Evolutionary conservation across 345 rosid genomes (phyloP), one percentile per base, ranked within the genome.

Genomic region (Hibiscus mutabilis): DNA sequence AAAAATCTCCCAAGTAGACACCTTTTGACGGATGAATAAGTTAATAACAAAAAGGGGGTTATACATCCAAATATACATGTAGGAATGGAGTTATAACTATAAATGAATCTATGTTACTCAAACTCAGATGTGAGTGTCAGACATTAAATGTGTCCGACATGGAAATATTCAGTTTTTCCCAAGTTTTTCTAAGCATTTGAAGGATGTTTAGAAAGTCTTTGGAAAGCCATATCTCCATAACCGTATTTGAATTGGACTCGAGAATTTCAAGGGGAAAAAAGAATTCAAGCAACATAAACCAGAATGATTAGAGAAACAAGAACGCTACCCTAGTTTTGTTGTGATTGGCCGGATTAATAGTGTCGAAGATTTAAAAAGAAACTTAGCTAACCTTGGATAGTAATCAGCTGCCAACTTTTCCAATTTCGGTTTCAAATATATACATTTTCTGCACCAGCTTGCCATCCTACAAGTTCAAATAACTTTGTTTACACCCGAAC

Each of bases 391-490:
- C 99, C 97, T 86, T 73, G 85, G 90, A 74, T 86, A 73, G 82
- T 86, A 91, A 69, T 95, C 95, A 75, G 92, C 93, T 51, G 99
- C 97, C 69, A 95, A 82, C 84, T 86, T 95, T 80, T 90, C 91
- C 86, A 91, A 79, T 75, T 91, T 87, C 0, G 99, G 99, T 75
- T 84, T 89, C 77, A 95, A 77, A 77, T 88, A 92, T 56, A 91
- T 86, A 74, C 97, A 91, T 81, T 94, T 94, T 75, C 97, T 88
- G 83, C 98, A 94, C 97, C 97, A 94, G 81, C 80, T 85, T 62
- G 97, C 98, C 90, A 87, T 88, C 98, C 97, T 94, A 82, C 85
- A 86, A 62, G 70, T 69, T 73, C 80, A 79, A 16, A 57, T 24
- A 70, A 66, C 68, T 53, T 40, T 68, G n/a, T 37, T 73, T 75